A percentile compares a stretch with the other conserved stretches of the same genome.
These are phyloP conservation scores for Heliamphora pulchella DNA, from an alignment of 179 eudicot genomes.

Conservation along the genomic window DNA sequence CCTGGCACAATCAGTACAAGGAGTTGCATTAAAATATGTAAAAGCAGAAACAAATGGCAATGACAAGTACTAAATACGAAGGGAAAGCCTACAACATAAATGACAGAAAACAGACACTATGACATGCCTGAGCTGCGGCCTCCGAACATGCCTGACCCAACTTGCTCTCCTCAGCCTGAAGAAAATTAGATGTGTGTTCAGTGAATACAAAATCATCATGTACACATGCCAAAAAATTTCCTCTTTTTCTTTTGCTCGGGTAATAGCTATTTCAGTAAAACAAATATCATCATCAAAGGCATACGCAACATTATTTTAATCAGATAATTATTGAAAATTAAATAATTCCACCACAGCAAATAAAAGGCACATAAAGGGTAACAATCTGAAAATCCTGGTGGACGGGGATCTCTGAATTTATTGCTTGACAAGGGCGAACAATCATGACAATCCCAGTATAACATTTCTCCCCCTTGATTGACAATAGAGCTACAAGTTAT, in stretches of 20 bases:
- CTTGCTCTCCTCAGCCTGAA: conserved; percentile 37
- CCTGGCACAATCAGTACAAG: conserved; percentile 17
- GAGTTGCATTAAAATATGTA: not conserved
- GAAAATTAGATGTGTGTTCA: conserved; percentile 12
- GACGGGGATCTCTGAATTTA: not conserved
- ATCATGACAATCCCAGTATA: conserved; percentile 1
- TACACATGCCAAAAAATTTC: not conserved
- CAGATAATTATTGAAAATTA: not conserved
- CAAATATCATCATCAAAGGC: conserved; percentile 1
- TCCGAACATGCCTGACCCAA: conserved; percentile 29
- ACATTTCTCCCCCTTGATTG: not conserved
- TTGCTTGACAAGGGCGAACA: not conserved
- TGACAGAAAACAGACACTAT: not conserved
- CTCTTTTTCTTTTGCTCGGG: no score
- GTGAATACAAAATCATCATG: not conserved
- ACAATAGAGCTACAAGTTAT: not conserved
- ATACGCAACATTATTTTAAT: not conserved
- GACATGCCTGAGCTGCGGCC: conserved; percentile 34
- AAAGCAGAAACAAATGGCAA: not conserved
- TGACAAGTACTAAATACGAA: not conserved
- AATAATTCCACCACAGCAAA: not conserved
- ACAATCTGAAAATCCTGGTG: not conserved
- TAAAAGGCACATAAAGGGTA: not conserved
- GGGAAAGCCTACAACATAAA: not conserved
- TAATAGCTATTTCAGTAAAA: not conserved